Conservation (phyloP, 768 basidiomycete species). For the Myochromella boudieri region DNA sequence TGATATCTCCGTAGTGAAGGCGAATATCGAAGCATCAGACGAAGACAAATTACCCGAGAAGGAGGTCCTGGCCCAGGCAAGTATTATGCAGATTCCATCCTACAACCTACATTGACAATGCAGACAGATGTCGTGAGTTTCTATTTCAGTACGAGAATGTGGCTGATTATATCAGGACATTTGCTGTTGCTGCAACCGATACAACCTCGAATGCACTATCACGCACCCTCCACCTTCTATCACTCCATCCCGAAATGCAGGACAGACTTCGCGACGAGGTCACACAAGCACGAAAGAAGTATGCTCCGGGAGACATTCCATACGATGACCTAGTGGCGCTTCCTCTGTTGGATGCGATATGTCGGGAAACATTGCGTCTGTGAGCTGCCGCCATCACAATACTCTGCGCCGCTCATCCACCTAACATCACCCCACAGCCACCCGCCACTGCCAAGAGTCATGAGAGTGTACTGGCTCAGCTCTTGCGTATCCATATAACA, state of each 20-base stretch:
- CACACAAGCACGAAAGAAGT: not conserved
- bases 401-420: not conserved
- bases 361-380: slow-evolving; percentile 34
- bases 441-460: slow-evolving; percentile 18
- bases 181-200: slow-evolving; percentile 39
- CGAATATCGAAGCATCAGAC: slow-evolving; percentile 27
- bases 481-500: not conserved
- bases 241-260: slow-evolving; percentile 28
- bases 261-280: slow-evolving; percentile 13
- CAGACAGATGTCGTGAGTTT: slow-evolving; percentile 20
- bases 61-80: slow-evolving; percentile 30
- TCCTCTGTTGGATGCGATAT: slow-evolving; percentile 33
- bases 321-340: slow-evolving; percentile 15
- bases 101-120: no score
- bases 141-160: not conserved
- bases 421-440: slow-evolving; percentile 12
- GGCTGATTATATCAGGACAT: slow-evolving; percentile 13
- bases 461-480: slow-evolving; percentile 15
- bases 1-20: slow-evolving; percentile 25
- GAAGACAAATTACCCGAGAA: slow-evolving; percentile 27
- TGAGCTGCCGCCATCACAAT: slow-evolving; percentile 11
- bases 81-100: not conserved
- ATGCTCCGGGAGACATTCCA: not conserved
- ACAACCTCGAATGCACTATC: slow-evolving; percentile 42
- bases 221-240: slow-evolving; percentile 34